Evolutionary conservation across 306 rosid genomes (phyloP).

Genomic region (Luffa aegyptiaca): DNA sequence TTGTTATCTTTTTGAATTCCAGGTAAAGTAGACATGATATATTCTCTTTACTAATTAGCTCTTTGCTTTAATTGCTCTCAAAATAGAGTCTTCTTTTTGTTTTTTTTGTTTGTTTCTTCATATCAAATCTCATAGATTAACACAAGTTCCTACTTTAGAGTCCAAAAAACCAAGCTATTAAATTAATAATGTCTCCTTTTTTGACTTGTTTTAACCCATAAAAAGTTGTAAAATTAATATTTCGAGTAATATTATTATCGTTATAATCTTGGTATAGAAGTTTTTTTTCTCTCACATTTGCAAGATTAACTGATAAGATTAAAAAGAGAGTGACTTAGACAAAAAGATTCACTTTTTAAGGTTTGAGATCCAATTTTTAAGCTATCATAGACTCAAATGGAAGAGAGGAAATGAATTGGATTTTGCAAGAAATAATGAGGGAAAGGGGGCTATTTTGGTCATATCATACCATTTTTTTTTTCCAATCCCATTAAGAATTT

Average conservation of each 20-base stretch:
- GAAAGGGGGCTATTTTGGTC: background rate
- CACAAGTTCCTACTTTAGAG: background rate
- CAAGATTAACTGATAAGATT: background rate
- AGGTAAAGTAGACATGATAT: background rate
- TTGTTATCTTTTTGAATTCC: slow-evolving; percentile 4
- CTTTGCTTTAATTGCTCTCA: background rate
- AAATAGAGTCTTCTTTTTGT: slow-evolving; percentile 2
- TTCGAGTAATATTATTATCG: background rate
- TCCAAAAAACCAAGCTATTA: background rate
- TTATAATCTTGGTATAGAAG: background rate
- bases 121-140: background rate
- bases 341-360: background rate
- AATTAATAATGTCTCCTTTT: background rate
- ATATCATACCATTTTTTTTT: background rate
- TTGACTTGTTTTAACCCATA: background rate
- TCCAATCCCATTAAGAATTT: background rate
- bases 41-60: background rate
- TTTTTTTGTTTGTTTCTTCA: background rate
- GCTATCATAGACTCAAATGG: background rate
- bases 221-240: no score
- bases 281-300: background rate
- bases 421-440: background rate
- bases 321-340: background rate
- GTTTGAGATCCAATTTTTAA: background rate
- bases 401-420: background rate